Evolutionary conservation across 345 rosid species (phyloP), one percentile per base, ranked within the genome.

Genomic region (Combretum micranthum): DNA sequence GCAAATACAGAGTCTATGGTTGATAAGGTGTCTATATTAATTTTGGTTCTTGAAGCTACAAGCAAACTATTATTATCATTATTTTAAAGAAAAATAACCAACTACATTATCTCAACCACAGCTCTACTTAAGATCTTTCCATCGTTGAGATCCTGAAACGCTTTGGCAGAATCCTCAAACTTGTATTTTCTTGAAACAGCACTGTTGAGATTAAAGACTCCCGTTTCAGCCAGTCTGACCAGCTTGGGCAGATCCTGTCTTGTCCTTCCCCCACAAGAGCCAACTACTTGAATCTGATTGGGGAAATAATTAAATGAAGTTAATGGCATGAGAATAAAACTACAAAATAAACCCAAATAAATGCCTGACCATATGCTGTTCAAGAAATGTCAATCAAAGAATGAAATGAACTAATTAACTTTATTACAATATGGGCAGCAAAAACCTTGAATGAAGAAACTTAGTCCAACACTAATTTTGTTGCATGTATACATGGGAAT

Each of bases 161-260:
- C 99, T 67, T 77, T 73, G 45, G 47, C 76, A 44, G 70, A 89
- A 26, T 92, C 99, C 70, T 86, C 96, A 46, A 92, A 82, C 69
- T 79, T 82, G 72, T 92, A 92, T 64, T 77, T 92, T 42, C 79
- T 77, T 22, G 98, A 72, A 64, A 92, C 96, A 15, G 97, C 93
- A 19, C 64, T 66, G 44, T 21, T 48, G 21, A 92, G 83, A 72
- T 86, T 82, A 82, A 92, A 92, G 14, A 86, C 69, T 18, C 98
- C 98, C 12, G 95, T 64, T 75, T 92, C 97, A 19, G 98, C 98
- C 53, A 92, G 72, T 59, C 74, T 92, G 22, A 92, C 89, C 66
- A 88, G 44, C 69, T 88, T 88, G 6, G 98, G 96, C 68, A 88
- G 93, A 82, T 92, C 98, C 71, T 88, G 93, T 70, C 97, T 84